These are phyloP conservation scores for Collariella sp. DNA, from an alignment of 495 filamentous ascomycete species.

Conservation along the genomic window DNA sequence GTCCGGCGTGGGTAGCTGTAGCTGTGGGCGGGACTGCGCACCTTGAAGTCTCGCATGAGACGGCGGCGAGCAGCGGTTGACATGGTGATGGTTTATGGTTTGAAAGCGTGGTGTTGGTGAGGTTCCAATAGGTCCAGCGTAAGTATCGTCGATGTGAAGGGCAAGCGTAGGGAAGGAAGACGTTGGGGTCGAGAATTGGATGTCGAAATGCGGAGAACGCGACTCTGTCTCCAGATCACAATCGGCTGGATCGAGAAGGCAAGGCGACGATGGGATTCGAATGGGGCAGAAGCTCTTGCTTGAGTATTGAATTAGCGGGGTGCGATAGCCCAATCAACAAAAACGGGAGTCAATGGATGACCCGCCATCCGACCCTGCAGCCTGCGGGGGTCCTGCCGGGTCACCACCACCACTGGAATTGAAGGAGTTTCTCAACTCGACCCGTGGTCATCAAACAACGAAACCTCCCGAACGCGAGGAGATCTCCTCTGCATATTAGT, in stretches of 20 bases:
- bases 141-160: neutral
- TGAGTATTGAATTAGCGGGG: constrained; percentile 1
- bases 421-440: neutral
- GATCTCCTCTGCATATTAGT: no score
- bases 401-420: no score
- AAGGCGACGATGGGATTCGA: constrained; percentile 2
- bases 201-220: neutral
- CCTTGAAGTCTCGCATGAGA: constrained; percentile 98
- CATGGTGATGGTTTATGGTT: constrained; percentile 44
- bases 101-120: neutral
- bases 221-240: neutral
- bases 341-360: no score
- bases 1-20: neutral
- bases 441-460: no score
- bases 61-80: constrained; percentile 89
- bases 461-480: no score
- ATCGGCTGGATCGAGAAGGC: no score
- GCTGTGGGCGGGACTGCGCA: constrained; percentile 43
- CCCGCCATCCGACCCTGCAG: no score
- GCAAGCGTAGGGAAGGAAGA: neutral
- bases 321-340: neutral
- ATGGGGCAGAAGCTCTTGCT: neutral
- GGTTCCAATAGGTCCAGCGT: neutral
- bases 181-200: neutral
- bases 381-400: no score